Evolutionary conservation across 1,139 yeast species (phyloP), one percentile per base, ranked within the genome.

Genomic region (Blastobotrys malaysiensis): DNA sequence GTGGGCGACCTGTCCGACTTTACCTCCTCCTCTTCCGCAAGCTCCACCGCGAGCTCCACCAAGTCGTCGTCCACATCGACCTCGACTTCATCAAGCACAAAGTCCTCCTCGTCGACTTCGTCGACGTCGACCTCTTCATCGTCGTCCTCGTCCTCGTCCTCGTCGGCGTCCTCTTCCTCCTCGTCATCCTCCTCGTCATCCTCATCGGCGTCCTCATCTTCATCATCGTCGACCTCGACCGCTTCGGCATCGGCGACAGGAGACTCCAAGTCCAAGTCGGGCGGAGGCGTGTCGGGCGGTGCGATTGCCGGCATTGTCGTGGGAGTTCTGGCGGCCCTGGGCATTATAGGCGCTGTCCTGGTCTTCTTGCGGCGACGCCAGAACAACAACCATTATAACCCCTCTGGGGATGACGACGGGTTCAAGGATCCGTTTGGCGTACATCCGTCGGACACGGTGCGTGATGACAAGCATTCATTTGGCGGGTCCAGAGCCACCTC

Each of bases 371-470:
- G 65, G 39, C 57, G 76, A 55, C 67, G 74, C 57, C 62, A 70
- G 48, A 69, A 71, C 50, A 75, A 73, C 45, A 80, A 79, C 57
- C 78, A 74, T 52, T 82, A 78, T 54, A 80, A 79, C 69, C 63
- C 77, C 70, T 80, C 63, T 9, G n/a, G 39, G 16, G 39, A 31
- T 43, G 47, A 48, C 48, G 49, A 52, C 26, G 19, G 48, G 24
- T 49, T 31, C 46, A 55, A 53, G 65, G 14, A 56, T 48, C 53
- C 56, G 49, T 47, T 59, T 54, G 45, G 56, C 9, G 51, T 46
- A 45, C 54, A 53, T 39, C 58, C 58, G 22, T 53, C 46, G 43
- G 61, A 57, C 27, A 59, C 61, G 9, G 59, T 58, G 50, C 56
- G 53, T 43, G 58, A 60, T 19, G 68, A 66, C 62, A 63, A 65